Evolutionary conservation across 306 rosid genomes (phyloP), one percentile per base, ranked within the genome.

Genomic region (Biancaea sappan): DNA sequence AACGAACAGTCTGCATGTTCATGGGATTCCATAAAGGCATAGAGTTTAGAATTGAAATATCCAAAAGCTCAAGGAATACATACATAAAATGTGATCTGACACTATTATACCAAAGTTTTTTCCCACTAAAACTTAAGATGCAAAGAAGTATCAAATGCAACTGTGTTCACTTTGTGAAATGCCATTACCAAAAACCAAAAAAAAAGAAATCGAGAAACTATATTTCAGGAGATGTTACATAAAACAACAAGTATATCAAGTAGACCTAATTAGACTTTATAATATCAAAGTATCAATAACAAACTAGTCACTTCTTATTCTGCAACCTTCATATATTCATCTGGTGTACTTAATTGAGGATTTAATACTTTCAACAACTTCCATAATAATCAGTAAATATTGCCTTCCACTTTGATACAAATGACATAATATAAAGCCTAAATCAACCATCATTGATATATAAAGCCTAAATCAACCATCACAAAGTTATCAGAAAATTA

Each of bases 1-100:
- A 94, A 52, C 98, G 97, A 59, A 94, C 94, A 78, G 97, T 91
- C 97, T 91, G 73, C 84, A 85, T 48, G 57, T n/a, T 34, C 38
- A 69, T 3, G 3, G 46, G 24, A 66, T 69, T 56, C 51, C 54
- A 32, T 1, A 69, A 6, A 37, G 29, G 71, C 65, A 43, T 59
- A 67, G 52, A 51, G 22, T 41, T 18, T 37, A 54, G 31, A 38
- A 54, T 15, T 59, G n/a, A 70, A 67, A 48, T 9, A 43, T n/a
- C 18, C 18, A 14, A 14, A 80, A 54, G 56, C 41, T 52, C 29
- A 59, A 26, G 5, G 32, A 66, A 71, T 19, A 19, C 14, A 35
- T 80, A 75, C 44, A 14, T 51, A 66, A 8, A 59, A 51, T 43
- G 71, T 43, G 38, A 62, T 64, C 18, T 0, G 35, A 9, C 37